phyloP scores from a whole-genome alignment of 345 rosid species.

The Nephelium lappaceum region DNA sequence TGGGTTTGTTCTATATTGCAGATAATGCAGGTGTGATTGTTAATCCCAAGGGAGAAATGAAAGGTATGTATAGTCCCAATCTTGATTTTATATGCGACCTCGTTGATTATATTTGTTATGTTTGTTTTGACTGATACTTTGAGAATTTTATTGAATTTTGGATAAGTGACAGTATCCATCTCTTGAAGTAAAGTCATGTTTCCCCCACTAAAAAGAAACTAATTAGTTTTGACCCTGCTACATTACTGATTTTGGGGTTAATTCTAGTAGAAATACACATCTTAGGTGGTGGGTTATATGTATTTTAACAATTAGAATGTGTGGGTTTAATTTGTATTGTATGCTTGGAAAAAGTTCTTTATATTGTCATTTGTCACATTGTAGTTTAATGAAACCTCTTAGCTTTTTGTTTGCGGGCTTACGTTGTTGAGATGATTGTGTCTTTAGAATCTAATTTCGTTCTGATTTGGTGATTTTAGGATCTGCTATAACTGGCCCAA shows the following conservation, averaged over 20 bases:
- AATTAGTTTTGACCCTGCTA: no score
- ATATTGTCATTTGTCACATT: no score
- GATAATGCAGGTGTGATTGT: slow-evolving; percentile 75
- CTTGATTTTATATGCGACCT: not conserved
- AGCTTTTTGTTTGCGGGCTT: not conserved
- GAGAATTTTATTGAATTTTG: not conserved
- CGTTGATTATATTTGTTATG: not conserved
- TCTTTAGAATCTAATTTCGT: not conserved
- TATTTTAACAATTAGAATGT: not conserved
- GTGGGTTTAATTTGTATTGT: not conserved
- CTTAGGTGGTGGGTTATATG: not conserved
- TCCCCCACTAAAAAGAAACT: no score
- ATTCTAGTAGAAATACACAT: not conserved
- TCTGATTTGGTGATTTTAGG: slow-evolving; percentile 28
- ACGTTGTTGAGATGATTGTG: not conserved
- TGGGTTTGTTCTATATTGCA: slow-evolving; percentile 24
- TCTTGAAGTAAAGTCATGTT: no score
- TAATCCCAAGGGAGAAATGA: slow-evolving; percentile 71
- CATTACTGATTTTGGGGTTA: not conserved
- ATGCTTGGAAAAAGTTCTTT: no score
- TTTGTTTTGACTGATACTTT: not conserved
- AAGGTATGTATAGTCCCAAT: slow-evolving; percentile 31
- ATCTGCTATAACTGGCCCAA: slow-evolving; percentile 65
- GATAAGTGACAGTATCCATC: not conserved
- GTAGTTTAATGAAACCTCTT: not conserved